Base-by-base conservation (phyloP, 768 basidiomycete genomes). In the Termitomyces sp. region DNA sequence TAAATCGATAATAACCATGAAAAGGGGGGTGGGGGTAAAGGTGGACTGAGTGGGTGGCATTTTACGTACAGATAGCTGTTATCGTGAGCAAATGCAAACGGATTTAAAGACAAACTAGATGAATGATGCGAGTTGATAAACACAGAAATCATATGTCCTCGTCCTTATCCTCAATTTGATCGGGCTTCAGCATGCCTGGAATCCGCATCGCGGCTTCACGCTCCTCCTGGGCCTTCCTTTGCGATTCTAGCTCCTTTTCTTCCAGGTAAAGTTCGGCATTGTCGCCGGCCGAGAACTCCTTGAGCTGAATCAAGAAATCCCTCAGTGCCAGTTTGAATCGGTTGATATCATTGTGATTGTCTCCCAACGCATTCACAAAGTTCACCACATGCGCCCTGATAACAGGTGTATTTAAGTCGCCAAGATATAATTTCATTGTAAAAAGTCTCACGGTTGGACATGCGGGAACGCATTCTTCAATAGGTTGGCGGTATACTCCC, bases 161-260 rank as follows among this genome's bases (percentile, higher is more conserved):
- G 67, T 95, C 93, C 73, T 89, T 91, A 74, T 96, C 94, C 68
- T 95, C 92, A 69, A 98, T 68, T 71, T 95, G 92, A 63, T 88
- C 90, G 41, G 94, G 95, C 72, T 97, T 97, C 70, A 98, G 81
- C 89, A 98, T 90, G 41, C 97, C 97, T n/a, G 95, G 96, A 58
- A 98, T 93, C 62, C 91, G 83, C 81, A 91, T 89, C 26, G 94
- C 94, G 38, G 87, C 82, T 73, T 94, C 84, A 52, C 87, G 87
- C 72, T 97, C 94, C 58, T 85, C 89, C 62, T 89, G 83, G 0
- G 83, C 85, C 73, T 90, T 88, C 69, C 75, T 78, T 67, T 86
- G 82, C 21, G 79, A 78, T 70, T 96, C 96, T 3, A 83, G 81
- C 69, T 98, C 95, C 72, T 94, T 96, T 73, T 98, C 97, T 66